phyloP scores from a whole-genome alignment of 2,329 filamentous ascomycete genomes.

The Paraphoma sp. region DNA sequence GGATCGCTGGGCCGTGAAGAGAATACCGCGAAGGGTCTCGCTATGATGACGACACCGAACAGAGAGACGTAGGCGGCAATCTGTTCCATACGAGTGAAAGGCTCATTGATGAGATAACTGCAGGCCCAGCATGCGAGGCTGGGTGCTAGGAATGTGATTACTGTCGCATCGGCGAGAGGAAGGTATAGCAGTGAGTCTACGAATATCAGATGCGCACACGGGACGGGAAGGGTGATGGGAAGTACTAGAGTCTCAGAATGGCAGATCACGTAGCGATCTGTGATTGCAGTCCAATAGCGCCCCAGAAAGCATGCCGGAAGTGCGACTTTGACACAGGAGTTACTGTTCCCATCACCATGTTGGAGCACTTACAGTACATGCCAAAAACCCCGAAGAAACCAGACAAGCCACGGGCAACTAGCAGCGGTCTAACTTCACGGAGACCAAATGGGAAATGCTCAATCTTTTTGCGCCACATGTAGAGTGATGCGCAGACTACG shows the following conservation, averaged over 20 bases:
- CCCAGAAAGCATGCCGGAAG: neutral
- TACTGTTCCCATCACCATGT: constrained; percentile 1
- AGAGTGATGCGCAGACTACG: constrained; percentile 67
- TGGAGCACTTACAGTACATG: constrained; percentile 66
- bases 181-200: constrained; percentile 74
- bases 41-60: constrained; percentile 82
- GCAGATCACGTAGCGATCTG: neutral
- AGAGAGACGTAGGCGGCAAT: constrained; percentile 78
- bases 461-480: constrained; percentile 75
- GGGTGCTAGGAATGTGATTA: constrained; percentile 86
- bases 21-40: constrained; percentile 67
- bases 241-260: constrained; percentile 6
- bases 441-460: constrained; percentile 75
- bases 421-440: constrained; percentile 69
- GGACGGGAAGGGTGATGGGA: neutral
- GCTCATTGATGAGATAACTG: constrained; percentile 75
- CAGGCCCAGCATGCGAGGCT: constrained; percentile 81
- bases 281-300: neutral
- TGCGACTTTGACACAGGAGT: constrained; percentile 5
- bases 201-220: constrained; percentile 27
- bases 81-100: constrained; percentile 79
- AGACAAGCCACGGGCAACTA: constrained; percentile 71
- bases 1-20: constrained; percentile 28
- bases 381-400: constrained; percentile 82
- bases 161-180: constrained; percentile 84